Base-by-base conservation (phyloP, 805 yeast species). In the Geotrichum ghanense region DNA sequence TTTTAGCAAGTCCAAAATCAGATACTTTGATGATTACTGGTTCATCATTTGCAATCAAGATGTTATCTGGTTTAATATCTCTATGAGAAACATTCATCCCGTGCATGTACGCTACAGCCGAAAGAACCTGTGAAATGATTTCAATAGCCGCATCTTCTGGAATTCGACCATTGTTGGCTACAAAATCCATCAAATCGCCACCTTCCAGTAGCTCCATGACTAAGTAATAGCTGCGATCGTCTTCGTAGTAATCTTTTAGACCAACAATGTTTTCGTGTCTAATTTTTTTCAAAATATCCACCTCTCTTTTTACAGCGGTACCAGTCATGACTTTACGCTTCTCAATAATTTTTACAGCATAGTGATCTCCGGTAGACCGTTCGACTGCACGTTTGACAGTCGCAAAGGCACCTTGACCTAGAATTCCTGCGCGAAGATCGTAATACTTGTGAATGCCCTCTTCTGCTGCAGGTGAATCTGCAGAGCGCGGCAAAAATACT, bases 361-460 rank as follows among this genome's bases (percentile, higher is more conserved):
- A 88, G 3, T 90, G 76, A 53, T 80, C 78, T 12, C 97, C 97
- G 0, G 95, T 79, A 4, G 76, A 65, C 51, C 97, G 74, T 57
- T 88, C 92, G 1, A 89, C 78, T 3, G 94, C 96, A 60, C 86
- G 86, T 54, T 87, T 82, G 23, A 92, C 98, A 1, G 89, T 83
- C 3, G 97, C 97, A 72, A 90, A 90, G 7, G 97, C 97, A n/a
- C 98, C 98, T 56, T 87, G 92, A 1, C 98, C 98, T 1, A 90
- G 84, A 14, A 85, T 80, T 57, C 84, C 95, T 59, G 82, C 85
- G 49, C 81, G 76, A 19, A 90, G 77, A 12, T 85, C 82, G 63
- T 81, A 92, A 56, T 82, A 78, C 49, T 74, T 76, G 55, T 72
- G 71, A 9, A 85, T 78, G 1, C 89, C 88, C 25, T 74, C 69